These are phyloP conservation scores for Orobanche coerulescens DNA, from an alignment of 257 asterid genomes.

Conservation along the genomic window DNA sequence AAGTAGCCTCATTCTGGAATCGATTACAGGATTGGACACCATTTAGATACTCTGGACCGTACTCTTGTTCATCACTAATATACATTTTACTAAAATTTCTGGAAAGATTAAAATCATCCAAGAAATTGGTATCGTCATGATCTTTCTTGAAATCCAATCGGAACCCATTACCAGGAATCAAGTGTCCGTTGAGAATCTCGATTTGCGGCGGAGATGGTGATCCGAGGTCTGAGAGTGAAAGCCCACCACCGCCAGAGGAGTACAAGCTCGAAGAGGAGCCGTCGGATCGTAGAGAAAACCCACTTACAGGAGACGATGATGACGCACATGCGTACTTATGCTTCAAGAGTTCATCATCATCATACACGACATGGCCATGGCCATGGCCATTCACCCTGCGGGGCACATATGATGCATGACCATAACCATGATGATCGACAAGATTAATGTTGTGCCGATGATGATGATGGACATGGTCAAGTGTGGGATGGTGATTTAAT, in stretches of 20 bases:
- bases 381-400: slow-evolving; percentile 7
- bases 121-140: slow-evolving; percentile 16
- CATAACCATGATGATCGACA: slow-evolving; percentile 25
- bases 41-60: slow-evolving; percentile 18
- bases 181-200: slow-evolving; percentile 36
- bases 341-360: slow-evolving; percentile 34
- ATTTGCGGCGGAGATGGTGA: slow-evolving; percentile 39
- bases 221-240: slow-evolving; percentile 42
- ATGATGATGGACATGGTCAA: slow-evolving; percentile 27
- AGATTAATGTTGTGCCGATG: slow-evolving; percentile 8
- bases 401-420: slow-evolving; percentile 11
- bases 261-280: slow-evolving; percentile 63
- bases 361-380: slow-evolving; percentile 30
- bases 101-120: slow-evolving; percentile 36
- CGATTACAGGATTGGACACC: slow-evolving; percentile 28
- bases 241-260: slow-evolving; percentile 38
- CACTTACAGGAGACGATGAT: slow-evolving; percentile 57
- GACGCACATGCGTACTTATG: slow-evolving; percentile 37
- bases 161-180: slow-evolving; percentile 27
- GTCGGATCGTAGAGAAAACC: slow-evolving; percentile 46
- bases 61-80: slow-evolving; percentile 38
- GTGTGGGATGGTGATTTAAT: slow-evolving; percentile 29
- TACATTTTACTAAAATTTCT: slow-evolving; percentile 44
- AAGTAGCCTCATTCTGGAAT: slow-evolving; percentile 20
- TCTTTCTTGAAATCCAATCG: slow-evolving; percentile 29